Conservation (phyloP, 176 grass and related monocot species). For the Poa annua region DNA sequence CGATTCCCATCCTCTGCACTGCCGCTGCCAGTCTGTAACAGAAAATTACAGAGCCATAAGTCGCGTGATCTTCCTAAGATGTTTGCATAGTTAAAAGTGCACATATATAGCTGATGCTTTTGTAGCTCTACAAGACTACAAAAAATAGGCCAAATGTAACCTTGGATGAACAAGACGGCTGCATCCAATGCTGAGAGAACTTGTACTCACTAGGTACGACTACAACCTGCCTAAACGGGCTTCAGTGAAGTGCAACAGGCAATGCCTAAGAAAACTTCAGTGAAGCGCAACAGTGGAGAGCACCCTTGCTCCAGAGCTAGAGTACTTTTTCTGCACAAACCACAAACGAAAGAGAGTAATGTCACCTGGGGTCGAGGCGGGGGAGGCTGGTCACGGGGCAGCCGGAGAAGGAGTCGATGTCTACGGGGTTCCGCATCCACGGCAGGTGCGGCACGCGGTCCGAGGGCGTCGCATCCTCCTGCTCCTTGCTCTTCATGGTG, state of each 20-base stretch:
- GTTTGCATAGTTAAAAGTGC: neutral
- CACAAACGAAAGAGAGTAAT: neutral
- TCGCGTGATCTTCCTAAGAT: neutral
- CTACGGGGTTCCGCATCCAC: constrained; percentile 69
- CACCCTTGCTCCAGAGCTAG: no score
- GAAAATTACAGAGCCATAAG: neutral
- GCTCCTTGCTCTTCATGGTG: constrained; percentile 32
- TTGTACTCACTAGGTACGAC: neutral
- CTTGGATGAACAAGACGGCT: neutral
- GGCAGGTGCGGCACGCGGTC: constrained; percentile 63
- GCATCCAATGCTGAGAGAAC: no score
- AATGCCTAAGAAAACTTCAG: no score
- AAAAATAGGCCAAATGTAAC: neutral
- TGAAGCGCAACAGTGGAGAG: neutral
- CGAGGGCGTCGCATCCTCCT: constrained; percentile 21
- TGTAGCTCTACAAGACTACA: neutral
- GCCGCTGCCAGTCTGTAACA: constrained; percentile 63
- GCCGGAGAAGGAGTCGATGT: constrained; percentile 64
- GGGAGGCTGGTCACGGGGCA: constrained; percentile 50
- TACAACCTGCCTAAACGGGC: neutral
- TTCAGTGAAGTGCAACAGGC: neutral
- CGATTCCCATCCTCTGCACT: constrained; percentile 66
- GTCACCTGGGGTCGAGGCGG: constrained; percentile 56
- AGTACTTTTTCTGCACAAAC: no score
- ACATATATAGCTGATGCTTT: neutral